Evolutionary conservation across 164 flowering plant genomes (phyloP).

Genomic region (Litsea cubeba): DNA sequence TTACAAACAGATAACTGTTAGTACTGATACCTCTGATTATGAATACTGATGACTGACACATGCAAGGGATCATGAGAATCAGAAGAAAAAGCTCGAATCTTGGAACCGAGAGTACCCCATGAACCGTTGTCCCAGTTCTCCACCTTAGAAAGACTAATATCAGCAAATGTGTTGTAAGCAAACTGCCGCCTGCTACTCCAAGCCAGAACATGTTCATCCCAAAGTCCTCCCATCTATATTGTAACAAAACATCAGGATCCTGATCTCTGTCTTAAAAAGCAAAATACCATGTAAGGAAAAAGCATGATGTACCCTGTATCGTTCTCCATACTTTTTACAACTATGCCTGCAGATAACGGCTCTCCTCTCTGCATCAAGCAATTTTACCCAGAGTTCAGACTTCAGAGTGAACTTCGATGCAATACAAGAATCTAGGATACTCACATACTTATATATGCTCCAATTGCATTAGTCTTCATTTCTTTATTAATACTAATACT

Average conservation of each 20-base stretch:
- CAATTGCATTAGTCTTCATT: too few relatives aligned
- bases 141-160: constrained; percentile 40
- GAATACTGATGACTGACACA: constrained; percentile 55
- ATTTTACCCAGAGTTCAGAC: neutral
- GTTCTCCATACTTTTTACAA: constrained; percentile 30
- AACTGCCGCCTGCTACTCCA: constrained; percentile 38
- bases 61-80: constrained; percentile 48
- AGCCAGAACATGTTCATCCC: constrained; percentile 66
- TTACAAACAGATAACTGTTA: neutral
- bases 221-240: constrained; percentile 51
- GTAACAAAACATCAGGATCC: neutral
- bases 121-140: constrained; percentile 38
- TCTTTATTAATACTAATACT: too few relatives aligned
- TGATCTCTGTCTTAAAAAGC: neutral
- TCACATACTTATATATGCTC: neutral
- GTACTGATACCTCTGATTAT: constrained; percentile 41
- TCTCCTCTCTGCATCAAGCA: constrained; percentile 41
- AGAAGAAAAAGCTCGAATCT: constrained; percentile 56
- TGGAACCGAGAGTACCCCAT: constrained; percentile 41
- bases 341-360: constrained; percentile 43
- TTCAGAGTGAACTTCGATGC: neutral
- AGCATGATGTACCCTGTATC: constrained; percentile 40
- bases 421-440: neutral
- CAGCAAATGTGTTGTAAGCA: constrained; percentile 28
- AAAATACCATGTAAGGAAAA: neutral